These are phyloP conservation scores for Plicaturopsis crispa DNA, from an alignment of 768 basidiomycete species.

Conservation along the genomic window DNA sequence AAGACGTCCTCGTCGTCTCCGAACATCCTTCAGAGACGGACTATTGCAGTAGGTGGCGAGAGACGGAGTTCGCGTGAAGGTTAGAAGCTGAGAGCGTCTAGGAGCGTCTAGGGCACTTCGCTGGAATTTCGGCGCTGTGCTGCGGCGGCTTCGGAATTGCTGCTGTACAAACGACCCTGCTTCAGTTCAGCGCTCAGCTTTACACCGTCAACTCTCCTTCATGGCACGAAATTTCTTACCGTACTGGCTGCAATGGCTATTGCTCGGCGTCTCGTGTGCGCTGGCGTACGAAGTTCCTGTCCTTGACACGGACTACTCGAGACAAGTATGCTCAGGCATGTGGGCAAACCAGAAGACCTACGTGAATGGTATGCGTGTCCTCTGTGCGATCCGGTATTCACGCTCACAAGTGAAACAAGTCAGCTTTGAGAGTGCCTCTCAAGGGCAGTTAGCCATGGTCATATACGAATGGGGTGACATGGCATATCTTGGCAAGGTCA, in stretches of 20 bases:
- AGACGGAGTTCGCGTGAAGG: neutral
- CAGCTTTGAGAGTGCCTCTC: constrained; percentile 68
- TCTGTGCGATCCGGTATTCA: constrained; percentile 9
- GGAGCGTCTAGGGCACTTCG: no score
- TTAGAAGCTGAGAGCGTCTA: neutral
- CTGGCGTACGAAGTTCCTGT: constrained; percentile 59
- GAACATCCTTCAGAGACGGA: constrained; percentile 43
- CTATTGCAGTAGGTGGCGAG: constrained; percentile 1
- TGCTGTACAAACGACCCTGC: no score
- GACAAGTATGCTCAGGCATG: constrained; percentile 95
- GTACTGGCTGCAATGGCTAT: constrained; percentile 17
- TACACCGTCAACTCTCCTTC: no score
- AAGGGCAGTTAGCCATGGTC: constrained; percentile 88
- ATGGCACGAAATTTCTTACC: neutral
- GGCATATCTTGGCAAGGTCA: constrained; percentile 69
- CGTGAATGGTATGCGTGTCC: constrained; percentile 59
- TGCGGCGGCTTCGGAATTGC: no score
- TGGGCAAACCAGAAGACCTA: constrained; percentile 73
- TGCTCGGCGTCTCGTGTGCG: constrained; percentile 26
- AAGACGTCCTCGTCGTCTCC: constrained; percentile 87
- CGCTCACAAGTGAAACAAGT: constrained; percentile 39
- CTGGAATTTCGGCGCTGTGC: no score
- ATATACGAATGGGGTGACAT: constrained; percentile 95
- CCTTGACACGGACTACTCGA: constrained; percentile 69
- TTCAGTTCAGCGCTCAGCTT: no score